A percentile compares a stretch with the other conserved stretches of the same genome.
phyloP scores from a whole-genome alignment of 2,329 filamentous ascomycete species.

The Colletotrichum limetticola region DNA sequence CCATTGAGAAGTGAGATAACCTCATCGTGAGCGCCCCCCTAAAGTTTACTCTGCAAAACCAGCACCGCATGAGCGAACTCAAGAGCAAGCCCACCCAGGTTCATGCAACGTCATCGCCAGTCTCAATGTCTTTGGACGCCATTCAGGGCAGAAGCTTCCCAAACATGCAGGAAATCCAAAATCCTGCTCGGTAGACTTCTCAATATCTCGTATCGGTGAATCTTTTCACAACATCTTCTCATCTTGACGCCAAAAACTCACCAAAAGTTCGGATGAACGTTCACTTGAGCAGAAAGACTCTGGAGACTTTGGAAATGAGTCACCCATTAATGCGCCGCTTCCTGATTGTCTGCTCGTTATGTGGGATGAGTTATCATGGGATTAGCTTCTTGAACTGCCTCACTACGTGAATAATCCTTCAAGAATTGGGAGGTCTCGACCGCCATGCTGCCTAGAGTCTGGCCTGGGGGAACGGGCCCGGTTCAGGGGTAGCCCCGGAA shows the following conservation, averaged over 20 bases:
- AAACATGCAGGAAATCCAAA: not conserved
- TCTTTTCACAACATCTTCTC: not conserved
- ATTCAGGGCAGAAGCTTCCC: too few species aligned
- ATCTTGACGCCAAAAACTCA: not conserved
- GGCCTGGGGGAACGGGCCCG: not conserved
- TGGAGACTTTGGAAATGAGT: not conserved
- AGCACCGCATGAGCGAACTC: too few species aligned
- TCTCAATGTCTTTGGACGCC: too few species aligned
- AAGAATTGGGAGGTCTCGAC: not conserved
- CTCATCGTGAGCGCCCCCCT: not conserved
- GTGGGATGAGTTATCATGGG: not conserved
- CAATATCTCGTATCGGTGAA: not conserved
- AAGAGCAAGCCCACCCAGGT: too few species aligned
- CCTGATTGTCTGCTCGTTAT: not conserved
- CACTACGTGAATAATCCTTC: not conserved
- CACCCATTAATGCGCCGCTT: not conserved
- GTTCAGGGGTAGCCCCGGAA: not conserved
- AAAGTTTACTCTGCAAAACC: not conserved
- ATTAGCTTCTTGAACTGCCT: not conserved
- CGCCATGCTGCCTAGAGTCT: conserved; percentile 5
- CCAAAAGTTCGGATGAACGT: not conserved
- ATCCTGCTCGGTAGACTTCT: not conserved
- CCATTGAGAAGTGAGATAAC: too few species aligned
- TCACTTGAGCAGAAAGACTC: not conserved
- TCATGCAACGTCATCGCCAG: too few species aligned